Percentiles rank a stretch among this genome's conserved stretches.
phyloP scores from a whole-genome alignment of 2,329 filamentous ascomycete genomes.

The Phyllosticta paracitricarpa region DNA sequence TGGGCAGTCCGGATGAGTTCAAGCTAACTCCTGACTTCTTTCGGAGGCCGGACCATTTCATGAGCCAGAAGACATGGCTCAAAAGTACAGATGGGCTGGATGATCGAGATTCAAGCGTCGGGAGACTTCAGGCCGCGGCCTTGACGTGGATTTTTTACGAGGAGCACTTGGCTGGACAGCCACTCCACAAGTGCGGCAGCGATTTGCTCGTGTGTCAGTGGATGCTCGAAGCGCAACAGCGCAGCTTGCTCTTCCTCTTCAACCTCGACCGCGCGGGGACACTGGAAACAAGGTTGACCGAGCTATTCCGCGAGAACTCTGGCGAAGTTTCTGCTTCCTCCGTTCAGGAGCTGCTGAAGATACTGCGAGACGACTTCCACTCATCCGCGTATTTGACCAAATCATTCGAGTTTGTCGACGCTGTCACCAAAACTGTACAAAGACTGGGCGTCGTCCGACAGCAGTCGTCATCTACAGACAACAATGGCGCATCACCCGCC shows the following conservation, averaged over 20 bases:
- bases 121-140: not conserved
- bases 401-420: not conserved
- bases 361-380: not conserved
- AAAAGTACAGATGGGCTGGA: no score
- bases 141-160: not conserved
- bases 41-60: not conserved
- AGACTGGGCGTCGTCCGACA: not conserved
- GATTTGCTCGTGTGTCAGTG: not conserved
- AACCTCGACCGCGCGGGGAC: not conserved
- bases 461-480: not conserved
- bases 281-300: not conserved
- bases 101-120: no score
- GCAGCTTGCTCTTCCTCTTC: not conserved
- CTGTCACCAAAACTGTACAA: not conserved
- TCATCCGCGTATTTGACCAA: not conserved
- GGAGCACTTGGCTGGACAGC: not conserved
- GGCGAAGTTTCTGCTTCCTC: not conserved
- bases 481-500: not conserved
- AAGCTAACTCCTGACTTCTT: not conserved
- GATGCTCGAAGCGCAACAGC: not conserved
- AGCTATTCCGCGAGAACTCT: not conserved
- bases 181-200: not conserved
- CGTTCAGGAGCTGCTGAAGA: not conserved
- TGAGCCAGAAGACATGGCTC: not conserved
- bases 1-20: not conserved